Base-by-base conservation (phyloP, 805 yeast species). In the Candida sakaeoensis region DNA sequence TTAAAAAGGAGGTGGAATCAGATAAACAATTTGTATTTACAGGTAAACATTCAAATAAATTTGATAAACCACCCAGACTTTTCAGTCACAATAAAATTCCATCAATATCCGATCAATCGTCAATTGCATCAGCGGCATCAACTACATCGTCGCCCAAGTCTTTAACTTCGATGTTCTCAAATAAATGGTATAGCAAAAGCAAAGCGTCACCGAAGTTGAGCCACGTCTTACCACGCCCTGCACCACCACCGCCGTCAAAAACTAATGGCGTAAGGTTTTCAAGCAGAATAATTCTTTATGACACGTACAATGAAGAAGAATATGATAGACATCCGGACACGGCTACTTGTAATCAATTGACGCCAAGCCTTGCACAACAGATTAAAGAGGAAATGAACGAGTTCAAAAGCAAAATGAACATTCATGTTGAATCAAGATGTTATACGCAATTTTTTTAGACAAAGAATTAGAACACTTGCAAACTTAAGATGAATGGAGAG, bases 241-340 rank as follows among this genome's bases (percentile, higher is more conserved):
- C 34, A 12, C 23, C 32, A 8, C 42, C 36, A 13, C 40, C 36
- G 7, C 37, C 36, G 13, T 21, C 30, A 8, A 24, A 34, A 39
- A 29, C 39, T 15, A 16, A 22, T 32, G 58, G 61, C 12, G 87
- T 82, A 8, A 58, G 77, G 36, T 91, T 91, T 61, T 84, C 95
- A 4, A 81, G 95, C 1, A 72, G 88, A 50, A 86, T 93, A 41
- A 75, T 86, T 6, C 74, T 93, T 31, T 91, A 81, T 60, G 95
- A 88, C 44, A 91, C 96, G 0, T 88, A 84, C 59, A 75, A 82
- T 43, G 80, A 81, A 26, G 80, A 76, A 14, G 96, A 85, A 48
- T 91, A 91, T 60, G 97, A 91, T 60, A 79, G 99, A 52, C 88
- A 82, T 48, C 96, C 97, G 0, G 97, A 89, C 46, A 70, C 81